These are phyloP conservation scores for Magnusiomyces fungicola DNA, from an alignment of 1,139 yeast species.

Conservation along the genomic window DNA sequence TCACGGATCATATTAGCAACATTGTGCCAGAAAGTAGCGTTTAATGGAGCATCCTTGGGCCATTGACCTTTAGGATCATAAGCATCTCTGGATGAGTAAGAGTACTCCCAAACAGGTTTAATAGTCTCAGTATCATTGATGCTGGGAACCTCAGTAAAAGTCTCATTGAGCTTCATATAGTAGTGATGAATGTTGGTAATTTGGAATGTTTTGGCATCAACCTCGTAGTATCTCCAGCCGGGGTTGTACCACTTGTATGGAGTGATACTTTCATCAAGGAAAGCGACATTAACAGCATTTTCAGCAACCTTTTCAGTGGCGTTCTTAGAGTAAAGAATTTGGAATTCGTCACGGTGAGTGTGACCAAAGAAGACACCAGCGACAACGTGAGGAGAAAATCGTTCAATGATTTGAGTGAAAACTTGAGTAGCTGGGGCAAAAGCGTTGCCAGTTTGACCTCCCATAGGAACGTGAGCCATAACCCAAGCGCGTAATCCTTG, in stretches of 20 bases:
- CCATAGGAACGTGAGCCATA: slow-evolving; percentile 59
- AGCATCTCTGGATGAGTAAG: slow-evolving; percentile 22
- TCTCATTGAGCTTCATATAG: slow-evolving; percentile 32
- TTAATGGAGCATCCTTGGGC: slow-evolving; percentile 22
- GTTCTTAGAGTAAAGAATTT: slow-evolving; percentile 43
- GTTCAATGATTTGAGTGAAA: slow-evolving; percentile 50
- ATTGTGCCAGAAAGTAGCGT: slow-evolving; percentile 23
- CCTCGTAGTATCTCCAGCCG: slow-evolving; percentile 64
- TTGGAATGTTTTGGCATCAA: slow-evolving; percentile 54
- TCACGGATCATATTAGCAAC: slow-evolving; percentile 16
- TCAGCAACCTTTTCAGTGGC: slow-evolving; percentile 35
- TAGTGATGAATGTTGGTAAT: slow-evolving; percentile 53
- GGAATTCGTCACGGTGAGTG: slow-evolving; percentile 64
- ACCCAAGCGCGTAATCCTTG: slow-evolving; percentile 62
- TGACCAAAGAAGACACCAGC: slow-evolving; percentile 67
- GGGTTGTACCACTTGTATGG: slow-evolving; percentile 49
- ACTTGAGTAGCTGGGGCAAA: slow-evolving; percentile 57
- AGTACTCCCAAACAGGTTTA: slow-evolving; percentile 17
- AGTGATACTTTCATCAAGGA: slow-evolving; percentile 56
- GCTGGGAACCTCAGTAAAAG: slow-evolving; percentile 35
- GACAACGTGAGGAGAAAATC: slow-evolving; percentile 64
- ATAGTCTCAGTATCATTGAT: slow-evolving; percentile 6
- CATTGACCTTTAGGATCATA: slow-evolving; percentile 18
- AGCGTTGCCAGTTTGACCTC: slow-evolving; percentile 42
- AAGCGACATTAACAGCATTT: slow-evolving; percentile 44